Base-by-base conservation (phyloP, 176 grass and related monocot genomes). In the Oryza meyeriana region DNA sequence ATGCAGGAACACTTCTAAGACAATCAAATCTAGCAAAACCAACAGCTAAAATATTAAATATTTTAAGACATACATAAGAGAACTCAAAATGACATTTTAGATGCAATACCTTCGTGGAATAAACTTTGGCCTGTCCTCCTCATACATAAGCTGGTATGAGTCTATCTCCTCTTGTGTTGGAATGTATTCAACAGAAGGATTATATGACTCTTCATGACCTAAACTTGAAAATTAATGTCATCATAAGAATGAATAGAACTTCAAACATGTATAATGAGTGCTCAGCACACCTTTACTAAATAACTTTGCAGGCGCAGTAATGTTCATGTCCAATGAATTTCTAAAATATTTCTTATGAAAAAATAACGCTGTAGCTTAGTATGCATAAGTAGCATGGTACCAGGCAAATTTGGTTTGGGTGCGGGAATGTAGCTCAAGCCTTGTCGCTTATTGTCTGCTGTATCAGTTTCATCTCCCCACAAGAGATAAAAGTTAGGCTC, bases 121-220 rank as follows among this genome's bases (percentile, higher is more conserved):
- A 83, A 96, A 99, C 50, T 95, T 96, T 4, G 93, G 97, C 48
- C 89, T 85, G 80, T 99, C 97, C 85, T 99, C 97, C 80, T 99
- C 93, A 17, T 80, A 96, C 97, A 99, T 95, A 73, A 95, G 85
- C 82, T 96, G 93, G 74, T 99, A 99, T 0, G 91, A 88, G 76
- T 95, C 92, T 71, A 95, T 94, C 84, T 99, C 97, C 80, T 99
- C 93, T 95, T 90, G 89, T 20, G 97, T 99, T 78, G 97, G 97
- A 79, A 99, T 83, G 71, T 90, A 99, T 86, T 99, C 97, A 26
- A 96, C 41, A 33, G 97, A 95, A 87, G 97, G 93, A 87, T 99
- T 99, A 72, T 99, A 99, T 13, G 93, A 95, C 80, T 96, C 97
- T 92, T 99, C 97, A 81, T 99, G 97, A 64, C 97, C 97, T 99